Conservation (phyloP, 305 asterid genomes). For the Fraxinus platypoda region DNA sequence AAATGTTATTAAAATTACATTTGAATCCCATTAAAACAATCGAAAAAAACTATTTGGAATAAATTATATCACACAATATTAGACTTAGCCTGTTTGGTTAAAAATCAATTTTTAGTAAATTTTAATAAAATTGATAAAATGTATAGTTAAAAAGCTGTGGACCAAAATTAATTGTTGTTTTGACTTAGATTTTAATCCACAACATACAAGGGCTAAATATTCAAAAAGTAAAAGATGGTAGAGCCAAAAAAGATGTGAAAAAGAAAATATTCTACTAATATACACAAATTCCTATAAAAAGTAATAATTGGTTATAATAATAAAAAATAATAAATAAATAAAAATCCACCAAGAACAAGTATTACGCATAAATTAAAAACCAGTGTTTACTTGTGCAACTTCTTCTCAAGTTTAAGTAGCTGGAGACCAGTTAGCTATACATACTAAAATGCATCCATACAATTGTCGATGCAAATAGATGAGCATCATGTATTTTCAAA, state of each 20-base stretch:
- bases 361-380: neutral
- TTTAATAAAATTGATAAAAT: too few relatives aligned
- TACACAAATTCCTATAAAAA: neutral
- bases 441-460: neutral
- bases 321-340: too few relatives aligned
- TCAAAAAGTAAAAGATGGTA: neutral
- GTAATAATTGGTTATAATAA: neutral
- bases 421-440: neutral
- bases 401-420: neutral
- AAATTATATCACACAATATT: neutral
- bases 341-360: neutral
- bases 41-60: neutral
- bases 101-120: neutral
- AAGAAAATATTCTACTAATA: neutral
- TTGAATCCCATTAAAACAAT: neutral
- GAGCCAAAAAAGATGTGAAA: neutral
- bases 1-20: neutral
- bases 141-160: too few relatives aligned
- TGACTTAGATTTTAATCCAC: neutral
- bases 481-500: neutral
- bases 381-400: neutral
- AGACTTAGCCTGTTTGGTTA: neutral
- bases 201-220: neutral
- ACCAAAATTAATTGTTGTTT: too few relatives aligned
- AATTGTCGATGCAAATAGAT: neutral